Conservation (phyloP, 441 rosid genomes). For the Gossypium lobatum region DNA sequence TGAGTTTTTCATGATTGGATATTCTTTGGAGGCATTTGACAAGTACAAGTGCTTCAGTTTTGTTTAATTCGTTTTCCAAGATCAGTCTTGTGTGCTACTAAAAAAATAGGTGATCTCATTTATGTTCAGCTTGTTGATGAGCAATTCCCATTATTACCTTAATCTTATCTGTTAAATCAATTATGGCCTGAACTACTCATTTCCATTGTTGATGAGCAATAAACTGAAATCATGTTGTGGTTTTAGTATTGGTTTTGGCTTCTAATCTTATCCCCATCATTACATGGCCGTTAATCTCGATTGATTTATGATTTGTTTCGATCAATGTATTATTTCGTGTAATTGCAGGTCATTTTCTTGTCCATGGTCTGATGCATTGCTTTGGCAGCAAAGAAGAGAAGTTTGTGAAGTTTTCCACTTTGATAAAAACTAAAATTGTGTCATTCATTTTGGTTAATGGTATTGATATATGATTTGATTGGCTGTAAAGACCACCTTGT, state of each 20-base stretch:
- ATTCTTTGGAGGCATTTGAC: constrained; percentile 17
- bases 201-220: neutral
- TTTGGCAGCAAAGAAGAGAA: constrained; percentile 15
- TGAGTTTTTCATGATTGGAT: constrained; percentile 19
- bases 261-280: neutral
- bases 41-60: constrained; percentile 24
- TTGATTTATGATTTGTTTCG: no score
- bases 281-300: no score
- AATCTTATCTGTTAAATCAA: neutral
- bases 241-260: neutral
- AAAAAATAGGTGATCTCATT: constrained; percentile 28
- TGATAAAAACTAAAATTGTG: constrained; percentile 8
- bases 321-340: neutral
- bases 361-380: constrained; percentile 7
- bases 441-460: constrained; percentile 12
- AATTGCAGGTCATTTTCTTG: constrained; percentile 26
- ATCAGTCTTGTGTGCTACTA: neutral
- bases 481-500: constrained; percentile 1
- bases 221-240: neutral
- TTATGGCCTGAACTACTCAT: neutral
- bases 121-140: constrained; percentile 5
- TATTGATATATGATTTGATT: constrained; percentile 25
- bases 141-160: neutral
- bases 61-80: constrained; percentile 17
- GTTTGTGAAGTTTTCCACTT: constrained; percentile 6